Percentiles rank a stretch among this genome's conserved stretches.
Evolutionary conservation across 2,329 filamentous ascomycete genomes (phyloP).

Genomic region (Decorospora gaudefroyi): DNA sequence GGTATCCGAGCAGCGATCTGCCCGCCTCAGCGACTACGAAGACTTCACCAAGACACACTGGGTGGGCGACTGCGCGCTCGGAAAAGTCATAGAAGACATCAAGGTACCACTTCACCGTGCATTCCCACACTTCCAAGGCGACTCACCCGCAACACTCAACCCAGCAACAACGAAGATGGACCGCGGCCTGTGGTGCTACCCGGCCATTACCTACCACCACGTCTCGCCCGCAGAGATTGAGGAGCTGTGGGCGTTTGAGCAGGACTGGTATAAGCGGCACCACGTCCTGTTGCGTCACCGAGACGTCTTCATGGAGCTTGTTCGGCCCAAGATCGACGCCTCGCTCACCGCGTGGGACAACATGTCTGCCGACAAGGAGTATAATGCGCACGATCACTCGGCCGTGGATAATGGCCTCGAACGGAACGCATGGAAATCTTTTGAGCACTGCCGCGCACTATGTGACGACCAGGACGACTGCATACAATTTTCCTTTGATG

Average conservation of each 20-base stretch:
- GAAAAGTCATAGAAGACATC: slow-evolving; percentile 45
- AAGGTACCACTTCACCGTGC: slow-evolving; percentile 45
- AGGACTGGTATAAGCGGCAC: slow-evolving; percentile 46
- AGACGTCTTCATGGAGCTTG: slow-evolving; percentile 45
- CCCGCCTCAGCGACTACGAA: slow-evolving; percentile 43
- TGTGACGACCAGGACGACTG: slow-evolving; percentile 43
- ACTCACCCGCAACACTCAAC: slow-evolving; percentile 50
- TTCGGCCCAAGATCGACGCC: slow-evolving; percentile 36
- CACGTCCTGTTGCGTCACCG: slow-evolving; percentile 44
- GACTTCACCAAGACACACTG: slow-evolving; percentile 44
- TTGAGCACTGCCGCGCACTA: slow-evolving; percentile 41
- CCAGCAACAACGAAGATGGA: slow-evolving; percentile 44
- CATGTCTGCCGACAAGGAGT: slow-evolving; percentile 43
- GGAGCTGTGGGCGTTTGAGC: slow-evolving; percentile 48
- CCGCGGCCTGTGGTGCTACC: slow-evolving; percentile 51
- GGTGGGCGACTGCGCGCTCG: slow-evolving; percentile 49
- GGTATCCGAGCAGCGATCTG: slow-evolving; percentile 38
- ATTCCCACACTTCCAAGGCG: slow-evolving; percentile 54
- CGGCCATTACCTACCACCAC: slow-evolving; percentile 51
- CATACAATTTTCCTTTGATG: slow-evolving; percentile 44
- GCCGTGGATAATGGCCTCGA: slow-evolving; percentile 28
- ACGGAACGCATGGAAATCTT: slow-evolving; percentile 44
- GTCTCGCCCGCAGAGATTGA: slow-evolving; percentile 46
- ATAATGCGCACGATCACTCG: slow-evolving; percentile 42
- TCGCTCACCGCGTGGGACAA: slow-evolving; percentile 43